phyloP scores from a whole-genome alignment of 176 grass and related monocot genomes.

The Echinochloa phyllopogon region DNA sequence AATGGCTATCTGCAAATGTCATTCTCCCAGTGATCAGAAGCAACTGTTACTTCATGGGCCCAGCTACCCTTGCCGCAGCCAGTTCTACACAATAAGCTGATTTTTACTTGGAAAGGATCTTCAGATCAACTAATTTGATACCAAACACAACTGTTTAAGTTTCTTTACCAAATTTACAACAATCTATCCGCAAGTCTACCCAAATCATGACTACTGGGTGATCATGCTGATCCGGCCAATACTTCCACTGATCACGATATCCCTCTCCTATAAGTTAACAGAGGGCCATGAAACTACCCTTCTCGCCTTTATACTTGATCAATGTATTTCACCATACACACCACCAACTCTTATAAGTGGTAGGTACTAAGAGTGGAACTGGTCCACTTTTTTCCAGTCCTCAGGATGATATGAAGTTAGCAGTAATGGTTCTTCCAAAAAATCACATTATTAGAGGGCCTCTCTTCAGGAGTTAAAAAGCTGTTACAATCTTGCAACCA shows the following conservation, averaged over 20 bases:
- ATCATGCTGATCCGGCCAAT: conserved; percentile 42
- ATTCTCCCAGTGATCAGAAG: conserved; percentile 36
- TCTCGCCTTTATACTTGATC: conserved; percentile 31
- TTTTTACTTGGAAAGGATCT: conserved; percentile 43
- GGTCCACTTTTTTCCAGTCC: conserved; percentile 39
- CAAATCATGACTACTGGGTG: conserved; percentile 38
- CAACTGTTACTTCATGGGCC: conserved; percentile 32
- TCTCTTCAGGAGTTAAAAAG: conserved; percentile 44
- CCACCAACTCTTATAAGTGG: conserved; percentile 32
- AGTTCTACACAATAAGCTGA: conserved; percentile 41
- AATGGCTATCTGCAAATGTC: conserved; percentile 40
- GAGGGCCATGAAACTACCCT: conserved; percentile 34
- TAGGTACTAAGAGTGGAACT: conserved; percentile 24
- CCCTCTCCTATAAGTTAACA: conserved; percentile 48
- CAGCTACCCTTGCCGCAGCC: conserved; percentile 32
- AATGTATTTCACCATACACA: conserved; percentile 24
- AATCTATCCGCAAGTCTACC: conserved; percentile 27
- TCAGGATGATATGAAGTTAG: conserved; percentile 18
- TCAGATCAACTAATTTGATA: conserved; percentile 44
- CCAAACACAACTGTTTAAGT: conserved; percentile 35
- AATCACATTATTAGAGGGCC: conserved; percentile 32
- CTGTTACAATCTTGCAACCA: conserved; percentile 41
- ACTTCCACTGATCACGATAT: conserved; percentile 32
- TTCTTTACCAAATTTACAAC: conserved; percentile 42
- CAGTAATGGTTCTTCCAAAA: conserved; percentile 42